Evolutionary conservation across 2,329 filamentous ascomycete genomes (phyloP).

Genomic region (Juglanconis sp.): DNA sequence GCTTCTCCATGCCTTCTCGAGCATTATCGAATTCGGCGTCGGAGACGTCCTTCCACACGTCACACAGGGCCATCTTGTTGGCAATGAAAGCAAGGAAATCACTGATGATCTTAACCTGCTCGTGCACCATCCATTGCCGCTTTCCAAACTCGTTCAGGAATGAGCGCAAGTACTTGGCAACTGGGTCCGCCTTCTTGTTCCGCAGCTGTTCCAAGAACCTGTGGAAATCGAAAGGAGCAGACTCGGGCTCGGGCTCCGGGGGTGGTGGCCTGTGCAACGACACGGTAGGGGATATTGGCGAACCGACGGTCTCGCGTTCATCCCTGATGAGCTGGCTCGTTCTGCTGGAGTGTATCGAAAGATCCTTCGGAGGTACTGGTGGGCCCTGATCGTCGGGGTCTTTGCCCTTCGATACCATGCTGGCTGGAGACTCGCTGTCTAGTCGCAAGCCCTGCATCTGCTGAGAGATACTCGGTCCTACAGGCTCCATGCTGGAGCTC

Average conservation of each 20-base stretch:
- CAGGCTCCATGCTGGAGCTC: slow-evolving; percentile 79
- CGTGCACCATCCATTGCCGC: slow-evolving; percentile 98
- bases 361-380: slow-evolving; percentile 59
- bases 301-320: slow-evolving; percentile 33
- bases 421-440: slow-evolving; percentile 37
- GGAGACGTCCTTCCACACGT: slow-evolving; percentile 93
- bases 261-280: slow-evolving; percentile 63
- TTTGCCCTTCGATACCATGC: slow-evolving; percentile 35
- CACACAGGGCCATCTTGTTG: slow-evolving; percentile 96
- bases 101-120: slow-evolving; percentile 97
- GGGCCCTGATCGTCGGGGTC: slow-evolving; percentile 47
- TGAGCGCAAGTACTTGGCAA: slow-evolving; percentile 91
- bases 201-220: slow-evolving; percentile 92
- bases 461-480: slow-evolving; percentile 48
- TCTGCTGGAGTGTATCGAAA: slow-evolving; percentile 37
- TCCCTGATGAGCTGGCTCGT: slow-evolving; percentile 34
- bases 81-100: slow-evolving; percentile 96
- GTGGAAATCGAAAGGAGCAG: slow-evolving; percentile 93
- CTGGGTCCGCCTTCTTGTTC: slow-evolving; percentile 95
- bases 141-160: slow-evolving; percentile 94
- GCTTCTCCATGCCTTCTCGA: slow-evolving; percentile 97
- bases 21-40: slow-evolving; percentile 98
- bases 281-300: slow-evolving; percentile 44
- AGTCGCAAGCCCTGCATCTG: slow-evolving; percentile 44
- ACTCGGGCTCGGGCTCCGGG: slow-evolving; percentile 74